These are phyloP conservation scores for Dioszegia hungarica DNA, from an alignment of 768 basidiomycete genomes.

Conservation along the genomic window DNA sequence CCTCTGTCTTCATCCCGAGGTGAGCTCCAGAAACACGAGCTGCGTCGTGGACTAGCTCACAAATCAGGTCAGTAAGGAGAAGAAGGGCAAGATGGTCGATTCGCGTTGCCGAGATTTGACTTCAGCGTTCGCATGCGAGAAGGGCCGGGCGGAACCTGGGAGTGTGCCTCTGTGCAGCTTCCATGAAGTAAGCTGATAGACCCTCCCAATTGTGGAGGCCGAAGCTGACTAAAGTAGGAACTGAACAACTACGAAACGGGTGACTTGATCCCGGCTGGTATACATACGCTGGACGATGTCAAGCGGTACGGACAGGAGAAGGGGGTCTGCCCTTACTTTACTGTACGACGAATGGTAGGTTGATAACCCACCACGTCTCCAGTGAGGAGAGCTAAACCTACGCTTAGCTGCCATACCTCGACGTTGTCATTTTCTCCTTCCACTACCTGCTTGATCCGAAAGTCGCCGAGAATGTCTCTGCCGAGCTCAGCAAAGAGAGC, in stretches of 20 bases:
- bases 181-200: constrained; percentile 72
- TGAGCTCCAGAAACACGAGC: constrained; percentile 48
- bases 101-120: constrained; percentile 95
- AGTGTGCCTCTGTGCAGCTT: constrained; percentile 87
- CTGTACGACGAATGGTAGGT: constrained; percentile 86
- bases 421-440: constrained; percentile 97
- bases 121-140: constrained; percentile 73
- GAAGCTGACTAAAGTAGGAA: too few species aligned
- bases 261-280: constrained; percentile 71
- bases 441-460: constrained; percentile 98
- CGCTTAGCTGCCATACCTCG: constrained; percentile 94
- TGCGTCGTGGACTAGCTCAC: neutral
- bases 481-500: constrained; percentile 93
- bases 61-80: constrained; percentile 83
- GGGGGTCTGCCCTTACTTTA: constrained; percentile 88
- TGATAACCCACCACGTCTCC: neutral
- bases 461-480: constrained; percentile 97
- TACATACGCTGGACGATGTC: constrained; percentile 92
- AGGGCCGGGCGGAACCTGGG: constrained; percentile 77
- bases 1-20: constrained; percentile 90
- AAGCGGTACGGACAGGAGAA: constrained; percentile 81
- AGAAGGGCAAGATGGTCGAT: constrained; percentile 96
- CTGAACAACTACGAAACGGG: constrained; percentile 77
- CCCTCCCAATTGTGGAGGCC: too few species aligned
- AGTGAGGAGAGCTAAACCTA: neutral